Conservation (phyloP, 108 stramenopile genomes). For the Nitzschia inconspicua region DNA sequence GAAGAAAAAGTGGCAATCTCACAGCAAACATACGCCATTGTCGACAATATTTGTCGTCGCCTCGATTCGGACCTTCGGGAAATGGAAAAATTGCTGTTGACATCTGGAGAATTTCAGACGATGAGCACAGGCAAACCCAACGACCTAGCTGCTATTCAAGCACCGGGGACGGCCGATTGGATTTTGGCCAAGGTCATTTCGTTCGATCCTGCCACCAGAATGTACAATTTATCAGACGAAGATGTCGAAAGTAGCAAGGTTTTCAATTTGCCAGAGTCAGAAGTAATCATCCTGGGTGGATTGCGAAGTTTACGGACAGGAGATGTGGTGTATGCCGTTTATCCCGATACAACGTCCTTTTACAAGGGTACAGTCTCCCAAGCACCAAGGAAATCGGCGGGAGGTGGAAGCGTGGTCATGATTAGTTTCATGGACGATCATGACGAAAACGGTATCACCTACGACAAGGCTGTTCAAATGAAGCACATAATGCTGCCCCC, state of each 20-base stretch:
- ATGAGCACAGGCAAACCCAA: constrained; percentile 39
- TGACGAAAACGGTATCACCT: constrained; percentile 68
- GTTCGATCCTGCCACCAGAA: constrained; percentile 58
- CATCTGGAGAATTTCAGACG: constrained; percentile 34
- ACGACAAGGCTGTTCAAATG: constrained; percentile 71
- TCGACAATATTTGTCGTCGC: constrained; percentile 59
- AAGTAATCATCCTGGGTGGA: constrained; percentile 53
- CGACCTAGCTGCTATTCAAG: constrained; percentile 80
- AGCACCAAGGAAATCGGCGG: constrained; percentile 36
- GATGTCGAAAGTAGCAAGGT: constrained; percentile 78
- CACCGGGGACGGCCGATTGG: constrained; percentile 67
- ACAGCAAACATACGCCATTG: constrained; percentile 46
- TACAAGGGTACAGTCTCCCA: constrained; percentile 74
- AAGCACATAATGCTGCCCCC: constrained; percentile 78
- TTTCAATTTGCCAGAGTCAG: constrained; percentile 63
- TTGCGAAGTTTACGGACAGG: constrained; percentile 38
- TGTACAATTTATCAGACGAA: constrained; percentile 75
- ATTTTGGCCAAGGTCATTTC: constrained; percentile 81
- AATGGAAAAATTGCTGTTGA: constrained; percentile 48
- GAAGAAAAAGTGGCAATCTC: constrained; percentile 69
- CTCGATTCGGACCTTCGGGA: constrained; percentile 60
- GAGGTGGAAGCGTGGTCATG: constrained; percentile 58
- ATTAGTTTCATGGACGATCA: constrained; percentile 79
- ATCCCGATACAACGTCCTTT: constrained; percentile 86
- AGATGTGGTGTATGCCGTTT: constrained; percentile 74